Percentiles rank a stretch among this genome's conserved stretches.
Conservation (phyloP, 2,329 filamentous ascomycete genomes). For the Polytolypa hystricis region DNA sequence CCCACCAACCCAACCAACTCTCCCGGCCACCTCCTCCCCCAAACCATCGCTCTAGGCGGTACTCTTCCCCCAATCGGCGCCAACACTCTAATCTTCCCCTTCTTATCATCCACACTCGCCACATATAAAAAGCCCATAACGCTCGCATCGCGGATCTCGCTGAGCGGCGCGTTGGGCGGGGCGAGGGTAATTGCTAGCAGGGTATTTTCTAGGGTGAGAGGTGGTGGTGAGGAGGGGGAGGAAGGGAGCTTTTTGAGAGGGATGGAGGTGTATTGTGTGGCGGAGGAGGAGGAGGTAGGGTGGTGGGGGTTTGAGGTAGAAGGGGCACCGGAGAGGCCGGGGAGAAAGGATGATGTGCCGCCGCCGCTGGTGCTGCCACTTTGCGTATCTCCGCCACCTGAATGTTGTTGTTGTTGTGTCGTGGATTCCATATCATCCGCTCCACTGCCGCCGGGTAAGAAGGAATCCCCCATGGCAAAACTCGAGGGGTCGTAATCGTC, state of each 20-base stretch:
- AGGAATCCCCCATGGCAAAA: constrained; percentile 22
- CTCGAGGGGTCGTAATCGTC: constrained; percentile 26
- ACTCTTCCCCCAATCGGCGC: constrained; percentile 74
- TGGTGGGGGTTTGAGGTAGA: constrained; percentile 19
- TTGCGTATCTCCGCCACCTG: too few relatives aligned
- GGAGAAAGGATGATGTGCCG: constrained; percentile 4
- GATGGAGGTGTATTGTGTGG: constrained; percentile 16
- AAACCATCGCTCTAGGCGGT: constrained; percentile 67
- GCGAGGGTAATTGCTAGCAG: constrained; percentile 78
- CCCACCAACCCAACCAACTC: constrained; percentile 67
- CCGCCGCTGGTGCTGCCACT: constrained; percentile 12
- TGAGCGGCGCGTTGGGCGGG: constrained; percentile 54
- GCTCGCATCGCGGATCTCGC: constrained; percentile 65
- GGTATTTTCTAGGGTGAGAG: constrained; percentile 58
- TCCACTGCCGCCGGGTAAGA: constrained; percentile 23
- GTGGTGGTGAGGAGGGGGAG: constrained; percentile 32
- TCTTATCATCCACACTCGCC: constrained; percentile 77
- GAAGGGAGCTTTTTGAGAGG: constrained; percentile 53
- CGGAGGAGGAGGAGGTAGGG: constrained; percentile 15
- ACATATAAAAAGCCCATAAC: constrained; percentile 92
- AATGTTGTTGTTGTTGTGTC: constrained; percentile 13
- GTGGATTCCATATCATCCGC: constrained; percentile 15
- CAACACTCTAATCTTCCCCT: constrained; percentile 67
- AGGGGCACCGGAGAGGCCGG: constrained; percentile 11
- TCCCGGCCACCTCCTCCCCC: constrained; percentile 73